Evolutionary conservation across 1,139 yeast genomes (phyloP), one percentile per base, ranked within the genome.

Genomic region (Schizosaccharomyces versatilis): DNA sequence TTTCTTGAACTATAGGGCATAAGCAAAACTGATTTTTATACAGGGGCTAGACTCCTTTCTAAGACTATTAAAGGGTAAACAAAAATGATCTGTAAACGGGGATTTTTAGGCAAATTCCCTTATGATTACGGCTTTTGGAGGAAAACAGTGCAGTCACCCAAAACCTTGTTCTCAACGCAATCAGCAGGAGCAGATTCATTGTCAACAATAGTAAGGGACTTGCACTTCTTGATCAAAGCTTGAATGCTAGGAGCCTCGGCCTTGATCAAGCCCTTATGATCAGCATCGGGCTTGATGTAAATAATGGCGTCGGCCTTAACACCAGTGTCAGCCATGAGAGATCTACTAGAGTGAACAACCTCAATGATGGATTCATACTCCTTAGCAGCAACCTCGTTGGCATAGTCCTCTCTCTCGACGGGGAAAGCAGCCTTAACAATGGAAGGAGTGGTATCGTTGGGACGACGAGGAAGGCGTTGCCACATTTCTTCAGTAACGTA

Each of bases 401-500:
- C 79, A 61, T 77, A 82, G 58, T 76, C 76, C 54, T 72, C 64
- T 56, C 72, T 72, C 68, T 73, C 83, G 57, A 70, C 75, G 57
- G 98, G 98, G 71, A 80, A 90, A 55, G 73, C 64, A 52, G 96
- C 94, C 65, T 78, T 77, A 56, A 79, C 79, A 65, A 90, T 84
- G n/a, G 95, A 77, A 54, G 70, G 72, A 32, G 84, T 73, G 15
- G 69, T 68, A 64, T 84, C 95, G 55, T 79, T 72, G 19, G 78
- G 77, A 67, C 96, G 80, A 65, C 84, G 81, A 62, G 98, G 97
- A 65, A 90, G 73, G 71, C 97, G 84, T 72, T 90, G 98, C 97
- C 96, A 90, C 83, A 90, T 78, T 73, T 90, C 98, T 71, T 90
- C 98, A 54, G 97, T 80, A 61, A 90, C 74, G 67, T 78, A 90